Evolutionary conservation across 352 stramenopile species (phyloP), one percentile per base, ranked within the genome.

Genomic region (Phytophthora kernoviae): DNA sequence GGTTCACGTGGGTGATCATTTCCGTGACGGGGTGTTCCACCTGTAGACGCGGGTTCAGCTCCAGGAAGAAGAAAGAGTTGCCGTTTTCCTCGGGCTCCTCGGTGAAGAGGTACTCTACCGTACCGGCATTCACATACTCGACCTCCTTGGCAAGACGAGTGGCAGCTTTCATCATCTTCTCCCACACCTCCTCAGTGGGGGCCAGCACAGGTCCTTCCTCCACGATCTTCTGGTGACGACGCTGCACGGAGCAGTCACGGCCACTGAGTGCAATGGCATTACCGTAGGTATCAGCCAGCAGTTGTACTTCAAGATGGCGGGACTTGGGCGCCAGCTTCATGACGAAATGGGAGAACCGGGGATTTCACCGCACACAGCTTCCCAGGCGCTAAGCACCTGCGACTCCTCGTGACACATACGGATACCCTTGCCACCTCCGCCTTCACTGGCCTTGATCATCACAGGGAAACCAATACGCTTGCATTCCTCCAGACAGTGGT

Each of bases 391-490:
- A 33, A 88, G 77, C 26, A 99, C 93, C 58, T 99, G 87, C 21
- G 94, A 91, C 37, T 85, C 70, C 30, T 94, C 84, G 54, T 79
- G 79, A 7, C 98, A 91, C 76, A 98, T 98, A 30, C 97, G 94
- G 81, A 99, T 99, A 64, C 97, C 98, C 73, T 99, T 99, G 58
- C 98, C 98, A 45, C 98, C 98, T 47, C 98, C 98, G 47, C 98
- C 98, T 78, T 99, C 97, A 45, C 84, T 98, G 24, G 98, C 98
- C 79, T 99, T 99, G 75, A 99, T 99, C 98, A 99, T 99, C 49
- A 99, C 90, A 5, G 98, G 98, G 72, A 99, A 99, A 27, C 98
- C 98, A 74, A 99, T 98, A 55, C 91, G 78, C 33, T 90, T 88
- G 59, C 94, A 97, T 46, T 96, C 88, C n/a, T 93, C 79, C n/a